These are phyloP conservation scores for Fusarium odoratissimum DNA, from an alignment of 2,329 filamentous ascomycete genomes.

Conservation along the genomic window DNA sequence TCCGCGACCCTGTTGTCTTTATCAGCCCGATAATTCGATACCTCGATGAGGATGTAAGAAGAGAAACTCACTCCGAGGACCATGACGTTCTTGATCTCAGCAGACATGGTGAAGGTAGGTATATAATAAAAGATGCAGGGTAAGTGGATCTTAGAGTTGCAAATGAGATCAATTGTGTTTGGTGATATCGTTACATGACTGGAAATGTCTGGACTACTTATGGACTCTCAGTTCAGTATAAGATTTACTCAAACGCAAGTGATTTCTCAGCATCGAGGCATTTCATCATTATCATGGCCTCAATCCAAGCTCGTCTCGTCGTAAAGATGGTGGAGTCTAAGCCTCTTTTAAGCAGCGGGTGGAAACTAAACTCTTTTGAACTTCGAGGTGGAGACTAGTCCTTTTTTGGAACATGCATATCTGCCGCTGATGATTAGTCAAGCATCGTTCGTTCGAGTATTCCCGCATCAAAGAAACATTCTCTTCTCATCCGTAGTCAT, in stretches of 20 bases:
- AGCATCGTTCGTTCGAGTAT: not conserved
- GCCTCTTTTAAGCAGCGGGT: not conserved
- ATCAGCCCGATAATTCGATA: fast-evolving
- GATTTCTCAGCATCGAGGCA: not conserved
- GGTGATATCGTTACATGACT: fast-evolving
- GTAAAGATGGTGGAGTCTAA: constrained; percentile 9
- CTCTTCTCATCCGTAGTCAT: too few relatives aligned
- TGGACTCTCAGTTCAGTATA: fast-evolving
- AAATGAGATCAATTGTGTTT: fast-evolving
- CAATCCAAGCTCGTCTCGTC: not conserved
- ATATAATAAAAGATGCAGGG: not conserved
- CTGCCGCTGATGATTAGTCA: not conserved
- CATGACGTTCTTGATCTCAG: constrained; percentile 1
- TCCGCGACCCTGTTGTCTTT: not conserved
- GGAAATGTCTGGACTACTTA: not conserved
- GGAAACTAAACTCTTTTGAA: not conserved
- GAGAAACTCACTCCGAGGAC: not conserved
- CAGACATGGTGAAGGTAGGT: not conserved
- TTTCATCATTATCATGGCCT: not conserved
- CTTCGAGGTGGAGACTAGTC: fast-evolving
- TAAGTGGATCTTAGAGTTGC: not conserved
- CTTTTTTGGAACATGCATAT: not conserved
- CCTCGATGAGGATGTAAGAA: fast-evolving
- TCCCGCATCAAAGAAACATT: not conserved
- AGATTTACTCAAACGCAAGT: fast-evolving